Evolutionary conservation across 2,329 filamentous ascomycete genomes (phyloP), one percentile per base, ranked within the genome.

Genomic region (Fusarium xylarioides): DNA sequence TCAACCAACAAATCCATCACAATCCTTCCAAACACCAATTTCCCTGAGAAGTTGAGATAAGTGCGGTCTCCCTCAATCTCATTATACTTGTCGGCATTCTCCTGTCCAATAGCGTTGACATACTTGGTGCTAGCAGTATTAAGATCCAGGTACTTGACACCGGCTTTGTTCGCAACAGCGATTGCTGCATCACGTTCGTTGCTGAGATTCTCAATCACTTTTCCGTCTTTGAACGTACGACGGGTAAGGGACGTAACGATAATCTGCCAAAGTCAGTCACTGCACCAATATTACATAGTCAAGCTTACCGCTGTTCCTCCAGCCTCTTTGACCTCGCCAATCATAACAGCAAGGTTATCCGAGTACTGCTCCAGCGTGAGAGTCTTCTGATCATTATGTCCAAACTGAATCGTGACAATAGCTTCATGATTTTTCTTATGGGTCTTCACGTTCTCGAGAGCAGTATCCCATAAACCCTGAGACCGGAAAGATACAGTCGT

Each of bases 361-460:
- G 66, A 65, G 32, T 69, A 69, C 11, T 69, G n/a, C 15, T 70
- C 52, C 7, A 69, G 4, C 18, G 52, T 70, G 11, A 69, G 66
- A 35, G 46, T 59, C 34, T 69, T 69, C 12, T 70, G 66, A 14
- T 69, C 66, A 16, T 69, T 70, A 5, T 69, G 66, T 0, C 66
- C 66, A 16, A 69, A 69, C 7, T 70, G 52, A 5, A 69, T 65
- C 2, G 66, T 59, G 6, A 69, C 66, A 11, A 69, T 65, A 7
- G 66, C 58, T 9, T 69, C 66, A 1, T 69, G 66, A 1, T 23
- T 11, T 2, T 28, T 35, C 4, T 69, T 65, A 1, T 70, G 35
- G 0, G 11, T n/a, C n/a, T 54, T 65, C 3, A 69, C 32, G 2
- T 54, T 64, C 0, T 49, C 35, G 2, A 69, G 40, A 4, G 66